Evolutionary conservation across 176 grass and related monocot species (phyloP).

Genomic region (Hordeum marinum): DNA sequence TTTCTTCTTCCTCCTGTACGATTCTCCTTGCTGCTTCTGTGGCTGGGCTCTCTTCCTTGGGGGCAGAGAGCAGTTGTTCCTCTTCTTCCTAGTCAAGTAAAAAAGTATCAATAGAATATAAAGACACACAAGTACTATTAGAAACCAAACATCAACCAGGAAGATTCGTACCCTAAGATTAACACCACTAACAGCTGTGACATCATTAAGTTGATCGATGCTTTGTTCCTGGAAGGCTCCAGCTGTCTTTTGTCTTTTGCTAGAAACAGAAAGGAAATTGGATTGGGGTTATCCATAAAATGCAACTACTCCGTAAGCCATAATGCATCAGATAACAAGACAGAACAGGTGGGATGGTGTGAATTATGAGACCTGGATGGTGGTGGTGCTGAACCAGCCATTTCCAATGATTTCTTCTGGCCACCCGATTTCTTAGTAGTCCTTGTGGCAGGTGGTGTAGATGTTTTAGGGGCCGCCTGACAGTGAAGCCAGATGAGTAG

Average conservation of each 20-base stretch:
- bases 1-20: conserved; percentile 93
- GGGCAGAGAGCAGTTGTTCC: conserved; percentile 79
- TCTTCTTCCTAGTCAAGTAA: conserved; percentile 75
- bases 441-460: conserved; percentile 35
- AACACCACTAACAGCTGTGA: conserved; percentile 96
- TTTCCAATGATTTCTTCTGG: conserved; percentile 85
- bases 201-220: conserved; percentile 98
- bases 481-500: conserved; percentile 22
- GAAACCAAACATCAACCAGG: conserved; percentile 1
- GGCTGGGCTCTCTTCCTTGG: conserved; percentile 72
- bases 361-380: conserved; percentile 56
- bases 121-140: not conserved
- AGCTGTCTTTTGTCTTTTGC: conserved; percentile 89
- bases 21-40: conserved; percentile 76
- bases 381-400: conserved; percentile 46
- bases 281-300: conserved; percentile 6
- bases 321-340: conserved; percentile 24
- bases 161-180: conserved; percentile 75
- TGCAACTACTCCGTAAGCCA: not conserved
- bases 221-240: conserved; percentile 88
- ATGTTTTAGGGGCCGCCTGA: conserved; percentile 41
- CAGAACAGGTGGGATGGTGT: not conserved
- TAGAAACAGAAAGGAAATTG: conserved; percentile 47
- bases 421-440: conserved; percentile 76
- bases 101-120: not conserved